Base-by-base conservation (phyloP, 768 basidiomycete genomes). In the Tubosaeta sp. region DNA sequence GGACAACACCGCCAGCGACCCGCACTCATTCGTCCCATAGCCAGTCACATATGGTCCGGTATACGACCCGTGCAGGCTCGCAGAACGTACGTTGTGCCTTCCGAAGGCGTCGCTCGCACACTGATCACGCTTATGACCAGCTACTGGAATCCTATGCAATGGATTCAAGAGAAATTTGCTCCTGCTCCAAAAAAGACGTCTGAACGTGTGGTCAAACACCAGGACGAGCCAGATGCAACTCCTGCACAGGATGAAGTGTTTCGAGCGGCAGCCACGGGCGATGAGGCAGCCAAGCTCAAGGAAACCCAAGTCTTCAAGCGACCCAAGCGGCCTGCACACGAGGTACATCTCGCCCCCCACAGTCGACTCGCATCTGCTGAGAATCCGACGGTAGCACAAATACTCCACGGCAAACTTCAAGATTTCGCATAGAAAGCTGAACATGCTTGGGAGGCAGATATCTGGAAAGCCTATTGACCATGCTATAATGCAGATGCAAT, bases 401-500 rank as follows among this genome's bases (percentile, higher is more conserved):
- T 93, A 91, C 68, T 91, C 90, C 19, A 97, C 95, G 0, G 84
- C 88, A 16, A 84, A 83, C 67, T 95, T 97, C 77, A 95, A 94
- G 71, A 91, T 94, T 39, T 95, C 93, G 4, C 88, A 86, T 61
- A 82, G 95, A 51, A 99, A 97, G 69, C 76, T 99, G 51, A 95
- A 95, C 69, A 81, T 85, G 75, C 78, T 99, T 38, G 87, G 85
- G 9, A 78, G 83, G 29, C 91, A 97, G 68, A 88, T 99, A 57
- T 79, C 90, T 3, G 88, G 91, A 17, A 87, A 92, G 61, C 94
- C 95, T 16, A 86, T 97, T 54, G 95, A 97, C 72, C 83, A 86
- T 59, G 95, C 95, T 33, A 95, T 99, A 65, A 74, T 97, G 52
- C 95, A 99, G 63, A 95, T 98, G 91, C 82, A 88, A 66, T 97